These are phyloP conservation scores for Letharia lupina DNA, from an alignment of 495 filamentous ascomycete genomes.

Conservation along the genomic window DNA sequence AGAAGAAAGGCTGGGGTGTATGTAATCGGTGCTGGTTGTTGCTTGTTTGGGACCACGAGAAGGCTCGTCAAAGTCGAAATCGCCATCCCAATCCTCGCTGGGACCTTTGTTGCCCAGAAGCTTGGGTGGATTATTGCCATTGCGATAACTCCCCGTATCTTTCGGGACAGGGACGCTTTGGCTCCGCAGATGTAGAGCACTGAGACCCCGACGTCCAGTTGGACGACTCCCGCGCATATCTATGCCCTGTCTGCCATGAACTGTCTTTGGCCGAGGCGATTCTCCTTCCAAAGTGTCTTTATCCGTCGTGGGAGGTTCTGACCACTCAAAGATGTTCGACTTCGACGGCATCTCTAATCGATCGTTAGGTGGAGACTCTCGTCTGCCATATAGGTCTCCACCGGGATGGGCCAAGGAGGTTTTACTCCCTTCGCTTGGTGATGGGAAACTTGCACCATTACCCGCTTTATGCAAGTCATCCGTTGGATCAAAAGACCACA, in stretches of 20 bases:
- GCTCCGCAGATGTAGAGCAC: constrained; percentile 74
- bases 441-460: background rate
- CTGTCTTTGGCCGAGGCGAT: constrained; percentile 69
- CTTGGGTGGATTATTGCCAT: constrained; percentile 57
- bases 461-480: background rate
- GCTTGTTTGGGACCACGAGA: constrained; percentile 29
- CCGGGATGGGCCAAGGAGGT: background rate
- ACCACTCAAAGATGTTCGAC: constrained; percentile 75
- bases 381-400: background rate
- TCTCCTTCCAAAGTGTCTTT: constrained; percentile 38
- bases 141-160: constrained; percentile 49
- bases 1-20: constrained; percentile 30
- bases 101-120: constrained; percentile 73
- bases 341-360: constrained; percentile 6
- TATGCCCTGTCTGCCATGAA: constrained; percentile 79
- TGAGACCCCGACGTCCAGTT: constrained; percentile 65
- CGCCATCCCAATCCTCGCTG: constrained; percentile 78
- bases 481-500: constrained; percentile 28
- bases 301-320: constrained; percentile 56
- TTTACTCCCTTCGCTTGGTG: background rate
- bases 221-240: constrained; percentile 65
- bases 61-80: constrained; percentile 66
- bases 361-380: constrained; percentile 16
- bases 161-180: constrained; percentile 89
- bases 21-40: constrained; percentile 25